These are phyloP conservation scores for Coemansia asiatica DNA, from an alignment of 192 early-diverging fungal genomes.

Conservation along the genomic window DNA sequence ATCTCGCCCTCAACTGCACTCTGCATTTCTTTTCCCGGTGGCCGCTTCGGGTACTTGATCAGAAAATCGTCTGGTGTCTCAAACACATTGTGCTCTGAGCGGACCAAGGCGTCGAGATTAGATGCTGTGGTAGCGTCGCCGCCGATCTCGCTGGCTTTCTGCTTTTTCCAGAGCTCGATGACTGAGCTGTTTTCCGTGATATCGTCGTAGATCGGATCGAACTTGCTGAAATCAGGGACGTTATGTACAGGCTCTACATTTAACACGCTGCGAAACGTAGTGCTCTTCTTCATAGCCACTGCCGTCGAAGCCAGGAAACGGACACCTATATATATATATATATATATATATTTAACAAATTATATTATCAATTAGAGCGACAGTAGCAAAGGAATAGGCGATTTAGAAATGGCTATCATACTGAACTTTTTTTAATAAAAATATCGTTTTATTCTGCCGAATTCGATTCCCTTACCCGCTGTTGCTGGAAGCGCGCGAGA, in stretches of 20 bases:
- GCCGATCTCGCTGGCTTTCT: slow-evolving; percentile 38
- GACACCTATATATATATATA: slow-evolving; percentile 1
- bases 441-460: not conserved
- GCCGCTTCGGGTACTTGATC: slow-evolving; percentile 20
- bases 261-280: not conserved
- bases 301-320: slow-evolving; percentile 8
- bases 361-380: too few species aligned
- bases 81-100: slow-evolving; percentile 35
- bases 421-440: too few species aligned
- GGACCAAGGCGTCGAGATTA: slow-evolving; percentile 20
- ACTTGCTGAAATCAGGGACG: slow-evolving; percentile 30
- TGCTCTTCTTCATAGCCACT: not conserved
- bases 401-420: too few species aligned
- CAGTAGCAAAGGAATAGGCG: too few species aligned
- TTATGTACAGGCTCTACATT: slow-evolving; percentile 7
- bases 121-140: slow-evolving; percentile 10
- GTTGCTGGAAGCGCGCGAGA: slow-evolving; percentile 1
- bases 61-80: slow-evolving; percentile 14
- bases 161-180: slow-evolving; percentile 51
- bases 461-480: not conserved
- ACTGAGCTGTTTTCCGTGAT: slow-evolving; percentile 43
- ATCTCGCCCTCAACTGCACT: slow-evolving; percentile 28
- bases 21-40: slow-evolving; percentile 13
- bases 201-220: slow-evolving; percentile 49
- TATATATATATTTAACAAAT: too few species aligned